Evolutionary conservation across 2,329 filamentous ascomycete genomes (phyloP).

Genomic region (Rutstroemia sp.): DNA sequence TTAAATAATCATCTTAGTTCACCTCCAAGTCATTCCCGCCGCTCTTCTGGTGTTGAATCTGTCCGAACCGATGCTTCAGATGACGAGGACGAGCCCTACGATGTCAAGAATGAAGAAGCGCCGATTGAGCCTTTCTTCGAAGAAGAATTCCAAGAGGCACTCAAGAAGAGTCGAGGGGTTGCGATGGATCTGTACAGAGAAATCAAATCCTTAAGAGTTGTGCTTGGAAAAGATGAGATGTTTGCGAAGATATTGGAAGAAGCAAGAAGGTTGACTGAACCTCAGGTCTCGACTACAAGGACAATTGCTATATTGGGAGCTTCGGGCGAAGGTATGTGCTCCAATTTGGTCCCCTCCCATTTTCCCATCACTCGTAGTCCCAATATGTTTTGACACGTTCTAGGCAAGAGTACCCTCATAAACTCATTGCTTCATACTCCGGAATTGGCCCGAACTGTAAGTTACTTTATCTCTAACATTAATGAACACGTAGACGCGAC

Average conservation of each 20-base stretch:
- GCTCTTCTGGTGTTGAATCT: not conserved
- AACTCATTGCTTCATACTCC: slow-evolving; percentile 32
- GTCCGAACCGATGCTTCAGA: not conserved
- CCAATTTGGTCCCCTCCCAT: too few relatives aligned
- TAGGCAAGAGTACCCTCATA: slow-evolving; percentile 30
- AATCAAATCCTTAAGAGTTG: not conserved
- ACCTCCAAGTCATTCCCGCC: not conserved
- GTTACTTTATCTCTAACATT: slow-evolving; percentile 4
- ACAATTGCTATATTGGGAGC: not conserved
- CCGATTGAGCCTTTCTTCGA: not conserved
- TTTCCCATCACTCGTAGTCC: too few relatives aligned
- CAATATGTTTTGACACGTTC: slow-evolving; percentile 1
- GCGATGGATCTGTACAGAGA: not conserved
- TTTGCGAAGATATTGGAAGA: not conserved
- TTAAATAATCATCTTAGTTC: not conserved
- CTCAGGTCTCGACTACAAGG: not conserved
- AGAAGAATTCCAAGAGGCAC: not conserved
- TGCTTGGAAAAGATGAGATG: not conserved
- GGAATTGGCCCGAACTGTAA: slow-evolving; percentile 24
- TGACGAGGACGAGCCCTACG: not conserved
- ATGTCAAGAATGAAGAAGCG: not conserved
- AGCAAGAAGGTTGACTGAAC: not conserved
- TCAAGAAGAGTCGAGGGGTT: not conserved
- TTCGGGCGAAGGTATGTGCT: slow-evolving; percentile 15
- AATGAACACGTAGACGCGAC: not conserved